phyloP scores from a whole-genome alignment of 176 grass and related monocot species.

The Juncus inflexus region DNA sequence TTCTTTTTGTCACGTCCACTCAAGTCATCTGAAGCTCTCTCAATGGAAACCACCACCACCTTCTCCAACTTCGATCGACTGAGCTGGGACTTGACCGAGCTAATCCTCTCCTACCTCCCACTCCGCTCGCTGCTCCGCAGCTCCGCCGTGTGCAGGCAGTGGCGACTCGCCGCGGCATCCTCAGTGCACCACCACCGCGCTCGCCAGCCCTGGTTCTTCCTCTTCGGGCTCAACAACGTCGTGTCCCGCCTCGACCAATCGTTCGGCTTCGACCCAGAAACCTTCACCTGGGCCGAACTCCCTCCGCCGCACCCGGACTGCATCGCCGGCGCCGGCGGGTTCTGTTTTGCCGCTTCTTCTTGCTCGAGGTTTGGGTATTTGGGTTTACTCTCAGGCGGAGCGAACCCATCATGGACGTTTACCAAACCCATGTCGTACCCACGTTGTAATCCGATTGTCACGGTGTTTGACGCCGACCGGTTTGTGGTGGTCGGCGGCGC shows the following conservation, averaged over 20 bases:
- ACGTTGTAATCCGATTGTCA: slow-evolving; percentile 42
- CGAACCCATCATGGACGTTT: slow-evolving; percentile 5
- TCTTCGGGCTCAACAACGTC: slow-evolving; percentile 42
- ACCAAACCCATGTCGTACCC: slow-evolving; percentile 38
- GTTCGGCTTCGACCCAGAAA: slow-evolving; percentile 44
- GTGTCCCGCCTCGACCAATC: slow-evolving; percentile 28
- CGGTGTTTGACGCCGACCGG: slow-evolving; percentile 7
- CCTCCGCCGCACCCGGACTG: slow-evolving; percentile 34
- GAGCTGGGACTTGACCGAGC: slow-evolving; percentile 38
- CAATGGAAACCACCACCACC: neutral
- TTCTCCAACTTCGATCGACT: slow-evolving; percentile 29
- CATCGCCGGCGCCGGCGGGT: slow-evolving; percentile 41
- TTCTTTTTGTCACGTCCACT: no score
- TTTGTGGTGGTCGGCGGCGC: slow-evolving; percentile 40
- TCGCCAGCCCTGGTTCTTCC: slow-evolving; percentile 45
- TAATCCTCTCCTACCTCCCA: slow-evolving; percentile 44
- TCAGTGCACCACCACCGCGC: slow-evolving; percentile 9
- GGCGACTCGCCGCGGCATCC: slow-evolving; percentile 24
- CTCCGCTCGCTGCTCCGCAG: slow-evolving; percentile 38
- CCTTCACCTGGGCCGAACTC: slow-evolving; percentile 26
- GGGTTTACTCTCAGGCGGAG: slow-evolving; percentile 18
- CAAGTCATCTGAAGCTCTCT: no score
- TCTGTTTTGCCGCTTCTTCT: slow-evolving; percentile 33
- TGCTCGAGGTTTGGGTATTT: slow-evolving; percentile 36
- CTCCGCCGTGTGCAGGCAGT: slow-evolving; percentile 40